A percentile compares a stretch with the other conserved stretches of the same genome.
These are phyloP conservation scores for Calonectria montana DNA, from an alignment of 2,329 filamentous ascomycete genomes.

Conservation along the genomic window DNA sequence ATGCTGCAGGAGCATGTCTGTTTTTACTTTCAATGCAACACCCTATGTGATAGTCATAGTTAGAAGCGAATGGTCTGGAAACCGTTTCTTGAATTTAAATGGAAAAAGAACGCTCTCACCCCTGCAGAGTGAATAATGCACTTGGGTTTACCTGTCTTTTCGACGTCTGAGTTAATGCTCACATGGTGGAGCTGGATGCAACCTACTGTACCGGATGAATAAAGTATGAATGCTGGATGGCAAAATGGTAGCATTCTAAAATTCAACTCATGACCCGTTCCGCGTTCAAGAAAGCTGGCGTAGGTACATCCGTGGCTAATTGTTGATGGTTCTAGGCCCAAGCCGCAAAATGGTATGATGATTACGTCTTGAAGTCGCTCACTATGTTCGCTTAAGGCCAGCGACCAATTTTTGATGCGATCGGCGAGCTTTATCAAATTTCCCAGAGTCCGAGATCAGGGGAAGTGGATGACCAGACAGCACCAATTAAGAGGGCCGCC, in stretches of 20 bases:
- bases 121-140: constrained; percentile 23
- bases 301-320: background rate
- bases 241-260: constrained; percentile 19
- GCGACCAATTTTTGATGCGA: constrained; percentile 14
- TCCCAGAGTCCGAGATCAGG: constrained; percentile 6
- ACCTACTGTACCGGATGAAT: constrained; percentile 20
- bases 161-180: too few species aligned
- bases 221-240: constrained; percentile 23
- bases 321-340: background rate
- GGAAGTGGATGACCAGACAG: constrained; percentile 21
- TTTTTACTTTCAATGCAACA: constrained; percentile 23
- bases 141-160: constrained; percentile 18
- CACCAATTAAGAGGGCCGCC: constrained; percentile 8
- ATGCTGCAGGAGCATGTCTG: constrained; percentile 21
- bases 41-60: background rate
- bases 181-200: too few species aligned
- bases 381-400: too few species aligned
- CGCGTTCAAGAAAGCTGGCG: background rate
- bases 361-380: background rate
- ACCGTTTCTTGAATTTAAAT: too few species aligned
- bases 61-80: background rate
- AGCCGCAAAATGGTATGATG: background rate
- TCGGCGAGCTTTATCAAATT: background rate
- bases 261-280: background rate
- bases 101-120: background rate